Conservation (phyloP, 768 basidiomycete genomes). For the Tulasnella sp. region DNA sequence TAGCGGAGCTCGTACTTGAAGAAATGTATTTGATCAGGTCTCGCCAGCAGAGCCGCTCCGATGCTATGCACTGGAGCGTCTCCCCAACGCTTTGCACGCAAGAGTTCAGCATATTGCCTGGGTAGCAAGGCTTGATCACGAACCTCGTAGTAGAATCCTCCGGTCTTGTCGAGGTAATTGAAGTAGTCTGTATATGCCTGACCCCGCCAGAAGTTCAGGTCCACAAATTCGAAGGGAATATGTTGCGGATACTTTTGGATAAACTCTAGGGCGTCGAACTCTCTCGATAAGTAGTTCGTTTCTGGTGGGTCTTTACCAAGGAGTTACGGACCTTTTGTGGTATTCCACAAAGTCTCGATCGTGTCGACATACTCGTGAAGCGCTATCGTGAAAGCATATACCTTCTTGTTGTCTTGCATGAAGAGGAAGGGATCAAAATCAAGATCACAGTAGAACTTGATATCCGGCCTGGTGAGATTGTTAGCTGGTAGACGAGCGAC, state of each 20-base stretch:
- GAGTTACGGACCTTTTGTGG: conserved; percentile 45
- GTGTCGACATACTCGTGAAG: conserved; percentile 69
- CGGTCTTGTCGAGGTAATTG: conserved; percentile 64
- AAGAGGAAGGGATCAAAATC: conserved; percentile 64
- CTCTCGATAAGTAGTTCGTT: background rate
- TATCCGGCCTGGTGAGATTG: conserved; percentile 42
- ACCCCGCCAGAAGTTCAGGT: conserved; percentile 73
- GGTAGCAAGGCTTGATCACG: background rate
- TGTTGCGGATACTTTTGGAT: conserved; percentile 48
- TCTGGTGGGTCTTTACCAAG: background rate
- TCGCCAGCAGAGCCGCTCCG: conserved; percentile 78
- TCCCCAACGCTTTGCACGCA: conserved; percentile 60
- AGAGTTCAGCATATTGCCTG: background rate
- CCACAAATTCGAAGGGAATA: conserved; percentile 68
- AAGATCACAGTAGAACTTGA: conserved; percentile 73
- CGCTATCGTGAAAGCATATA: conserved; percentile 82
- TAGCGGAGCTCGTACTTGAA: conserved; percentile 41
- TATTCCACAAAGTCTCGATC: conserved; percentile 68
- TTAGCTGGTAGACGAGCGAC: background rate
- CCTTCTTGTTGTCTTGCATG: conserved; percentile 70
- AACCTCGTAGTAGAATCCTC: conserved; percentile 88
- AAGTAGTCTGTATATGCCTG: conserved; percentile 78
- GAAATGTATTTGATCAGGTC: conserved; percentile 88
- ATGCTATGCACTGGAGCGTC: conserved; percentile 90
- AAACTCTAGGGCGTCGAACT: conserved; percentile 46